Conservation (phyloP, 441 rosid species). For the Kokia cookei region DNA sequence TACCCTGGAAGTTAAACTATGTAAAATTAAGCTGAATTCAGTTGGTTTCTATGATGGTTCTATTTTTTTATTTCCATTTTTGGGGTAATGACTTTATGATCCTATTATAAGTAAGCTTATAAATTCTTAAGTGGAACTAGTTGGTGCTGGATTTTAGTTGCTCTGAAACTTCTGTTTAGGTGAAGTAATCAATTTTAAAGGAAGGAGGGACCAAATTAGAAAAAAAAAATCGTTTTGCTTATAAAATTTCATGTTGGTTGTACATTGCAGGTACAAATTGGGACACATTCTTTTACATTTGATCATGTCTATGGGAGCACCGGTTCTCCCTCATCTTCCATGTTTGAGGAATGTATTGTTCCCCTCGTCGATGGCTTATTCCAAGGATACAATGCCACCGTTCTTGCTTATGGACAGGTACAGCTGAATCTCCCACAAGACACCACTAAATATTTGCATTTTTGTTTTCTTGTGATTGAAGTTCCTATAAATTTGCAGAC, state of each 20-base stretch:
- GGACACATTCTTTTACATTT: too few relatives aligned
- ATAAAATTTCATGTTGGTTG: constrained; percentile 5
- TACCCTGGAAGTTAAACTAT: background rate
- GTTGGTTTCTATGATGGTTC: constrained; percentile 7
- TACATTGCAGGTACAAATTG: constrained; percentile 35
- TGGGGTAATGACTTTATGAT: background rate
- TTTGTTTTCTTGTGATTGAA: background rate
- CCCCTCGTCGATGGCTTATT: constrained; percentile 94
- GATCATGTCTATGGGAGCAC: constrained; percentile 82
- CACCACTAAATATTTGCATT: constrained; percentile 5
- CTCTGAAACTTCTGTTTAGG: background rate
- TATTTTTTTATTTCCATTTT: background rate
- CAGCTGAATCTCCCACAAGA: background rate
- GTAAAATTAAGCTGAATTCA: constrained; percentile 7
- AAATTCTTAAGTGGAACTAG: background rate
- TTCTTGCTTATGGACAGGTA: constrained; percentile 99
- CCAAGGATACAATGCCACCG: constrained; percentile 97
- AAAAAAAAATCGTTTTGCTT: background rate
- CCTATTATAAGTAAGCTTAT: background rate
- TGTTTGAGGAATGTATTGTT: constrained; percentile 81
- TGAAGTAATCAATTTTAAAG: background rate
- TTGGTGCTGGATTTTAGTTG: background rate
- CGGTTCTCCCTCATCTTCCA: constrained; percentile 61
- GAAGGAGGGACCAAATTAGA: background rate
- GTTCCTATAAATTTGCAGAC: constrained; percentile 44